Conservation (phyloP, 352 stramenopile species). For the Globisporangium alternatum region DNA sequence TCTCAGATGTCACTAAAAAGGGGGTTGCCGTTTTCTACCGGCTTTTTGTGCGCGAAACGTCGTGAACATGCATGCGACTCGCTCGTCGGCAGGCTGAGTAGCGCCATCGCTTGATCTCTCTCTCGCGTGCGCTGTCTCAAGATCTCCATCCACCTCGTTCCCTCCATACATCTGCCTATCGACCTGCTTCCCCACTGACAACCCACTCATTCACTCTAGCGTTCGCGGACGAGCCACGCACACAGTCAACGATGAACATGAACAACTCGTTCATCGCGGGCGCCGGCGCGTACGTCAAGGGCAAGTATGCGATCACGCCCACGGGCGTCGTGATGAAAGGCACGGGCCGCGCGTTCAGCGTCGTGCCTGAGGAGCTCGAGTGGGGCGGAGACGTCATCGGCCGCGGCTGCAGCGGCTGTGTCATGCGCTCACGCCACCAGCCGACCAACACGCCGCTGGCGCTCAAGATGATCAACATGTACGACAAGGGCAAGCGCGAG, state of each 20-base stretch:
- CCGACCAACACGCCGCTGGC: constrained; percentile 77
- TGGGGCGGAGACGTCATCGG: constrained; percentile 75
- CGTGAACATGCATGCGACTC: constrained; percentile 23
- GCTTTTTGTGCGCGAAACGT: constrained; percentile 2
- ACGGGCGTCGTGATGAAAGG: constrained; percentile 78
- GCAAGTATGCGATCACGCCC: constrained; percentile 75
- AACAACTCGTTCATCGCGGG: constrained; percentile 78
- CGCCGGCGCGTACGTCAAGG: constrained; percentile 74
- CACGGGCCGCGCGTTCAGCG: constrained; percentile 75
- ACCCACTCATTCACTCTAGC: neutral
- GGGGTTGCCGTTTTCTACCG: neutral
- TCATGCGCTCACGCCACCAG: constrained; percentile 61
- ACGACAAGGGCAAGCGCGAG: constrained; percentile 79
- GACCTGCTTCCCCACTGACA: constrained; percentile 4
- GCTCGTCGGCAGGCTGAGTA: neutral
- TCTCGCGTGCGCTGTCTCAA: neutral
- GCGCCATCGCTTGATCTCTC: neutral
- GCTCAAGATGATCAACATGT: constrained; percentile 90
- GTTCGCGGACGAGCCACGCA: neutral
- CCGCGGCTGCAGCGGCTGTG: constrained; percentile 63
- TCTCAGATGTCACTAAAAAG: neutral
- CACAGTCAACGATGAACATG: constrained; percentile 31
- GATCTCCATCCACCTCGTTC: neutral
- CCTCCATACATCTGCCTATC: constrained; percentile 8
- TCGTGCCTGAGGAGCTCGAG: constrained; percentile 75